phyloP scores from a whole-genome alignment of 2,329 filamentous ascomycete genomes.

The Elsinoe perseae region DNA sequence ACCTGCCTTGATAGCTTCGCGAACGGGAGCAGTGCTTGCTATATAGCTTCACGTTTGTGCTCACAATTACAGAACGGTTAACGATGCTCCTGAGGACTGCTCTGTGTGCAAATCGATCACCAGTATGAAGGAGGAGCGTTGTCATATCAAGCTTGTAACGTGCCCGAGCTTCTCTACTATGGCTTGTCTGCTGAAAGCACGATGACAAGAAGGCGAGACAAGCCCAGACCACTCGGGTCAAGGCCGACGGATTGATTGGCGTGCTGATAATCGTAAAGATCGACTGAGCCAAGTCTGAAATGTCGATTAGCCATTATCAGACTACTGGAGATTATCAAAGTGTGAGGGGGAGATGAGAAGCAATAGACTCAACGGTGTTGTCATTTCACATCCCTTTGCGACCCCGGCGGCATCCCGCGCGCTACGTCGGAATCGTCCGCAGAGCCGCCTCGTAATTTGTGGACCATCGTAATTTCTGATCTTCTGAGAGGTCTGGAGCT shows the following conservation, averaged over 20 bases:
- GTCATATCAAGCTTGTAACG: slow-evolving; percentile 12
- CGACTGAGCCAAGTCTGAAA: not conserved
- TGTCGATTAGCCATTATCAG: not conserved
- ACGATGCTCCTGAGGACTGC: not conserved
- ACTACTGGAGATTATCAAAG: slow-evolving; percentile 12
- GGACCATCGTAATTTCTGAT: slow-evolving; percentile 3
- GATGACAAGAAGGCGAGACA: not conserved
- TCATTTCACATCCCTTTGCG: slow-evolving; percentile 10
- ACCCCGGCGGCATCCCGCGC: not conserved
- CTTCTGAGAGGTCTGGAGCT: slow-evolving; percentile 10
- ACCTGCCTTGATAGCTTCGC: slow-evolving; percentile 8
- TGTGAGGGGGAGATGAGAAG: slow-evolving; percentile 4
- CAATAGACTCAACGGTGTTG: slow-evolving; percentile 14
- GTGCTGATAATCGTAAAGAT: slow-evolving; percentile 8
- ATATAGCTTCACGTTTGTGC: not conserved
- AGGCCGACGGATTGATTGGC: slow-evolving; percentile 2
- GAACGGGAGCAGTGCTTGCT: not conserved
- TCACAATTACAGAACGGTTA: not conserved
- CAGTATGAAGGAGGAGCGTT: not conserved
- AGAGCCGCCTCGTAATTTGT: slow-evolving; percentile 8
- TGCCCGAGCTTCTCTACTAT: not conserved
- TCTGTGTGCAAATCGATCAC: not conserved
- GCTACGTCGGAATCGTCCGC: not conserved
- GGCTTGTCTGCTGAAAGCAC: not conserved
- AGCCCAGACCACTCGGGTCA: slow-evolving; percentile 2